These are phyloP conservation scores for Gremmenia infestans DNA, from an alignment of 2,329 filamentous ascomycete species.

Conservation along the genomic window DNA sequence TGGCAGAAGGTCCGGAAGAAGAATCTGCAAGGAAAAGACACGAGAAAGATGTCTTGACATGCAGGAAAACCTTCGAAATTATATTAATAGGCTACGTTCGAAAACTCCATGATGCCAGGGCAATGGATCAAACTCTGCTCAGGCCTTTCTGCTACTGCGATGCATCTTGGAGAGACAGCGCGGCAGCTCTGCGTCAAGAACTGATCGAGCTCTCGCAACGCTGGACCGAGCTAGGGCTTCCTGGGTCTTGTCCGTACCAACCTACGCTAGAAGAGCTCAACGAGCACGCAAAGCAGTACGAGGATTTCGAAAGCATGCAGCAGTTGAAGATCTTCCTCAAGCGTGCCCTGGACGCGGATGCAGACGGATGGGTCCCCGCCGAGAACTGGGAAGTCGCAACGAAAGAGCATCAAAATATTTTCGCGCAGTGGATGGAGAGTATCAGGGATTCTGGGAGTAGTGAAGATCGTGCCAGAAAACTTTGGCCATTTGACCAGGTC, in stretches of 20 bases:
- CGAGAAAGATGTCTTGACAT: conserved; percentile 19
- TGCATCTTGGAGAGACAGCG: conserved; percentile 38
- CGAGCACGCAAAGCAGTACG: conserved; percentile 11
- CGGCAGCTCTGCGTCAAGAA: conserved; percentile 35
- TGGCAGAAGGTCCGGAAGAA: not conserved
- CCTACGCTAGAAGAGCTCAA: conserved; percentile 16
- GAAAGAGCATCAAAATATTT: no score
- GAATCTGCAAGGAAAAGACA: conserved; percentile 22
- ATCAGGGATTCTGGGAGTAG: no score
- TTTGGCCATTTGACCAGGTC: no score
- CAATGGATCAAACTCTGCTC: conserved; percentile 34
- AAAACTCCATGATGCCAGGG: conserved; percentile 30
- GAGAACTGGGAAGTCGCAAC: conserved; percentile 17
- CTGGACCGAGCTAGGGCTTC: conserved; percentile 37
- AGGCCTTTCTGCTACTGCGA: conserved; percentile 37
- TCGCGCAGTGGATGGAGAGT: no score
- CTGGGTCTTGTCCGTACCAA: conserved; percentile 28
- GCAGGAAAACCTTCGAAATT: conserved; percentile 30
- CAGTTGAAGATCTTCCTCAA: conserved; percentile 13
- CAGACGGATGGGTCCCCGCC: conserved; percentile 20
- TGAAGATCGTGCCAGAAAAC: no score
- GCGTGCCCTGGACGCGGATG: conserved; percentile 8
- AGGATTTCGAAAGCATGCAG: conserved; percentile 17
- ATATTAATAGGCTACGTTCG: conserved; percentile 30
- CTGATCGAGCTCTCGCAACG: conserved; percentile 35